Evolutionary conservation across 169 alveolate genomes (phyloP).

Genomic region (Plasmodium gaboni): DNA sequence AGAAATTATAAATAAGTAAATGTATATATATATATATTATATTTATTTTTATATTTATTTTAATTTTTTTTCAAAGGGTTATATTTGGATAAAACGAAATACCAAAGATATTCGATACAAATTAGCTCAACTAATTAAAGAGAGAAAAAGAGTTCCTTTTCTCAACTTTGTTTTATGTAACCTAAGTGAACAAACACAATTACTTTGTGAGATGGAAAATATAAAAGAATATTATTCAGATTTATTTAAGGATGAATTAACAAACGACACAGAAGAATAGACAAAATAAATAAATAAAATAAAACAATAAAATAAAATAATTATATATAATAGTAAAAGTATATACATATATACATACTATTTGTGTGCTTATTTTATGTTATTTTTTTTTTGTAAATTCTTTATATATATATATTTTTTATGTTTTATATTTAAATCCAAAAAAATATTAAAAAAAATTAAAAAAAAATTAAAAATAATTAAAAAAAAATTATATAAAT

Average conservation of each 20-base stretch:
- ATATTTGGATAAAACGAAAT: conserved; percentile 62
- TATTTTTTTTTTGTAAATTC: not conserved
- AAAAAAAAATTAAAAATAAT: too few relatives aligned
- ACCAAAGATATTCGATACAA: conserved; percentile 62
- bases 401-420: not conserved
- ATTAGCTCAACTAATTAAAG: conserved; percentile 64
- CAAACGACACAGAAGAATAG: conserved; percentile 4
- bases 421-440: too few relatives aligned
- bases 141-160: conserved; percentile 67
- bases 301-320: not conserved
- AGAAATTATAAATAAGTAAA: not conserved
- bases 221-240: conserved; percentile 65
- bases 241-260: conserved; percentile 65
- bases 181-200: conserved; percentile 70
- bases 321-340: not conserved
- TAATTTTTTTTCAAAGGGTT: conserved; percentile 46
- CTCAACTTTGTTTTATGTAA: conserved; percentile 60
- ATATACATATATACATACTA: not conserved
- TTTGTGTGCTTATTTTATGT: not conserved
- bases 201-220: conserved; percentile 72
- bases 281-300: conserved; percentile 1
- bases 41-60: not conserved
- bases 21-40: conserved; percentile 7
- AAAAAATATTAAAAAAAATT: too few relatives aligned
- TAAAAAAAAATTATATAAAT: too few relatives aligned